phyloP scores from a whole-genome alignment of 75 land plant species.

The Larix kaempferi region DNA sequence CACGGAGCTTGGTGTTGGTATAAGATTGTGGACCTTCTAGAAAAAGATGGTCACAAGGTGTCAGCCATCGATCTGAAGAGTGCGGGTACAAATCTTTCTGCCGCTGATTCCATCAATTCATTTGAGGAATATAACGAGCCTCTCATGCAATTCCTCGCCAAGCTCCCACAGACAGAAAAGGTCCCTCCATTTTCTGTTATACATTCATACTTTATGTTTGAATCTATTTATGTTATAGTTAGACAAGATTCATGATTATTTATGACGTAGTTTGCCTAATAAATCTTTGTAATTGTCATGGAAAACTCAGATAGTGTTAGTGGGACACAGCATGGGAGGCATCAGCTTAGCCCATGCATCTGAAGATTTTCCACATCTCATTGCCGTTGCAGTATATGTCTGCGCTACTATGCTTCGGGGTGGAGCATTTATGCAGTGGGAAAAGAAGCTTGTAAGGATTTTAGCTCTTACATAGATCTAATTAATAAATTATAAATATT shows the following conservation, averaged over 20 bases:
- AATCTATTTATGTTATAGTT: too few species aligned
- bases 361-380: conserved; percentile 47
- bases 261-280: too few species aligned
- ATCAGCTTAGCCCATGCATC: conserved; percentile 40
- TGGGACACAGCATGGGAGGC: conserved; percentile 75
- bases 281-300: too few species aligned
- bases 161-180: not conserved
- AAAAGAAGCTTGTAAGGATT: not conserved
- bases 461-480: too few species aligned
- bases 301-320: conserved; percentile 34
- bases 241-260: too few species aligned
- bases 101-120: conserved; percentile 24
- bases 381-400: conserved; percentile 47
- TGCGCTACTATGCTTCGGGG: conserved; percentile 33
- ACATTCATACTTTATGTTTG: not conserved
- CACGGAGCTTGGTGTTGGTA: conserved; percentile 81
- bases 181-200: not conserved
- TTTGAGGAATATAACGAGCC: conserved; percentile 35
- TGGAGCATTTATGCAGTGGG: not conserved
- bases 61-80: conserved; percentile 54
- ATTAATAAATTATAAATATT: too few species aligned
- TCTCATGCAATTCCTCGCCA: conserved; percentile 20
- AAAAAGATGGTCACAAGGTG: conserved; percentile 44
- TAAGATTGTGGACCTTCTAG: conserved; percentile 41
- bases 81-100: conserved; percentile 27